Conservation (phyloP, 1,139 yeast species). For the Debaryomycetaceae sp. region DNA sequence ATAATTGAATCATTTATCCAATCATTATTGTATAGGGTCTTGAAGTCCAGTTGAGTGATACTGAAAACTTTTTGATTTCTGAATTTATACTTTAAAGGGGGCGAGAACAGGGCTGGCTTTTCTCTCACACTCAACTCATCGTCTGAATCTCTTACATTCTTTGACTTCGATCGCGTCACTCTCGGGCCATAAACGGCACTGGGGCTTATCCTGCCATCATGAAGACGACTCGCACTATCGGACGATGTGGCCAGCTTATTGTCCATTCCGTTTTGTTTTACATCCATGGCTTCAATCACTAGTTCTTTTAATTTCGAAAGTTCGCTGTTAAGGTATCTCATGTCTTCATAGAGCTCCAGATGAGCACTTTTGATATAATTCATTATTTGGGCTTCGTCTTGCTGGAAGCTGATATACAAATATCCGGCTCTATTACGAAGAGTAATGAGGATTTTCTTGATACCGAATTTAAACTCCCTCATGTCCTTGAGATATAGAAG, state of each 20-base stretch:
- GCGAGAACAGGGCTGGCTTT: conserved; percentile 38
- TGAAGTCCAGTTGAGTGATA: conserved; percentile 59
- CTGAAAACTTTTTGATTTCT: conserved; percentile 45
- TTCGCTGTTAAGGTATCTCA: neutral
- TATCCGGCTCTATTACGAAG: neutral
- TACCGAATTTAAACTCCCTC: conserved; percentile 2
- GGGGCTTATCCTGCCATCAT: conserved; percentile 2
- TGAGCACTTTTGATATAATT: neutral
- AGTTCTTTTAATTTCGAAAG: neutral
- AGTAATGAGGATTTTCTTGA: conserved; percentile 8
- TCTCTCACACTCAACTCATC: conserved; percentile 8
- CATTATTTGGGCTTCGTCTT: neutral
- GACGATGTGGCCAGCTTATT: neutral
- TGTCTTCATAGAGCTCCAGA: neutral
- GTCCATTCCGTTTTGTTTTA: neutral
- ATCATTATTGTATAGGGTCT: conserved; percentile 62
- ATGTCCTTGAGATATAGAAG: neutral
- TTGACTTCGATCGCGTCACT: conserved; percentile 2
- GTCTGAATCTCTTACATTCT: neutral
- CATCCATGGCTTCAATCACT: neutral
- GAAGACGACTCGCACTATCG: neutral
- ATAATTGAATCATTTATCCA: conserved; percentile 77
- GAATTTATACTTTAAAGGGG: conserved; percentile 50
- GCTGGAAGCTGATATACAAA: neutral
- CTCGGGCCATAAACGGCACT: conserved; percentile 1